Percentiles rank a stretch among this genome's conserved stretches.
Evolutionary conservation across 2,329 filamentous ascomycete species (phyloP).

Genomic region (Didymella glomerata): DNA sequence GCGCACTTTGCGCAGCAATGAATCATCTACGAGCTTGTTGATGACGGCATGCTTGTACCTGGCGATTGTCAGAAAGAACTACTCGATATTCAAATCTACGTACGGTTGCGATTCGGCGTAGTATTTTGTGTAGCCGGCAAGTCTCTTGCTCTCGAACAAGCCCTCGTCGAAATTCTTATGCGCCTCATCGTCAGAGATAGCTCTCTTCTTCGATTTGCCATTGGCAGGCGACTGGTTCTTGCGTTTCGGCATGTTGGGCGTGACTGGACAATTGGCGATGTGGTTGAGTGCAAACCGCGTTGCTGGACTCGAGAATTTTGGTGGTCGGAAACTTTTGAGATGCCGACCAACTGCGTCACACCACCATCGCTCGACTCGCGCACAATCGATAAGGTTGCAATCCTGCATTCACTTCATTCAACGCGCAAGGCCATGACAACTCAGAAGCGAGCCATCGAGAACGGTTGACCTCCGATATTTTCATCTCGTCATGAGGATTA

Average conservation of each 20-base stretch:
- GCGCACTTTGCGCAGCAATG: constrained; percentile 84
- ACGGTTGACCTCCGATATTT: not conserved
- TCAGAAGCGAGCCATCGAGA: too few species aligned
- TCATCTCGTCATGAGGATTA: too few species aligned
- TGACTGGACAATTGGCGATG: not conserved
- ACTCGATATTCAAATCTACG: constrained; percentile 18
- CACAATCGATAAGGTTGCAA: constrained; percentile 13
- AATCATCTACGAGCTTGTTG: constrained; percentile 77
- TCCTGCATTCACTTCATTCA: not conserved
- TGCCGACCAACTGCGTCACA: constrained; percentile 20
- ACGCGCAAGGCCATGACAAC: not conserved
- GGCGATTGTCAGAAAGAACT: constrained; percentile 13
- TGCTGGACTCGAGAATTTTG: constrained; percentile 14
- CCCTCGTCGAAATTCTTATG: constrained; percentile 51
- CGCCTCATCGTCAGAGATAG: constrained; percentile 52
- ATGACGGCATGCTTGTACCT: constrained; percentile 95
- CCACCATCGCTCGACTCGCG: constrained; percentile 17
- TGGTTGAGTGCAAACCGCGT: constrained; percentile 1
- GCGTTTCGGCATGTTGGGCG: constrained; percentile 49
- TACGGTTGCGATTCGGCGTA: constrained; percentile 54
- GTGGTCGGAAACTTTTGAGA: constrained; percentile 10
- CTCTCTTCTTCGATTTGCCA: constrained; percentile 54
- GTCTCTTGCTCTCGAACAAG: constrained; percentile 50
- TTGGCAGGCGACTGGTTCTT: constrained; percentile 52
- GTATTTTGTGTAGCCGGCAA: constrained; percentile 46